Evolutionary conservation across 306 rosid species (phyloP), one percentile per base, ranked within the genome.

Genomic region (Vachellia pachyceras): DNA sequence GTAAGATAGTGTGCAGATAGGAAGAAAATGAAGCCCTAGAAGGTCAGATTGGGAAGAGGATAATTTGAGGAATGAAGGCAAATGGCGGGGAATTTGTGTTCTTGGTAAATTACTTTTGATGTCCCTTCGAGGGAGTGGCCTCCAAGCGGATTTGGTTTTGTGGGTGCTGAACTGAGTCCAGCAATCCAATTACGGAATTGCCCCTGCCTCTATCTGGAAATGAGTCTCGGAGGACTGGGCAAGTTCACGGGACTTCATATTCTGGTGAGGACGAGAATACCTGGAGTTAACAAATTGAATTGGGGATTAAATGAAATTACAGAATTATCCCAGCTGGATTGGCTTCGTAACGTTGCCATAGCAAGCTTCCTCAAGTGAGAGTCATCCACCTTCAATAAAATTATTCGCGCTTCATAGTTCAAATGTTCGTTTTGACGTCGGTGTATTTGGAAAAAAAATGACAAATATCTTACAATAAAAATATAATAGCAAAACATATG

Each of bases 41-140:
- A 69, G 83, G 83, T 66, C 41, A 90, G 88, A 87, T 84, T 89
- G 83, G 91, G 86, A 75, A 86, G 66, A 82, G 58, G 84, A 87
- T 63, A 60, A 80, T 64, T 61, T 55, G 17, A 37, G 64, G 67
- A 63, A 25, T 83, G 72, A 67, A 92, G 69, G 83, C 87, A 86
- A 89, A 83, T 95, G 99, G 99, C 99, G 99, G 97, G 99, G 95
- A 89, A 91, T 85, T 77, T 75, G 82, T 47, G 86, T 7, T 29
- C 73, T 82, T 69, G 58, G 79, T 82, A 78, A 79, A 88, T 76
- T 39, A 74, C 42, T 10, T 81, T 76, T 80, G 66, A 77, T 89
- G 87, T 64, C 36, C 14, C 82, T 74, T 84, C 80, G 77, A 76
- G 18, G 25, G 44, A 58, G 58, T 18, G 72, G 50, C 0, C 49